Conservation (phyloP, 2,329 filamentous ascomycete genomes). For the Zarea fungicola region DNA sequence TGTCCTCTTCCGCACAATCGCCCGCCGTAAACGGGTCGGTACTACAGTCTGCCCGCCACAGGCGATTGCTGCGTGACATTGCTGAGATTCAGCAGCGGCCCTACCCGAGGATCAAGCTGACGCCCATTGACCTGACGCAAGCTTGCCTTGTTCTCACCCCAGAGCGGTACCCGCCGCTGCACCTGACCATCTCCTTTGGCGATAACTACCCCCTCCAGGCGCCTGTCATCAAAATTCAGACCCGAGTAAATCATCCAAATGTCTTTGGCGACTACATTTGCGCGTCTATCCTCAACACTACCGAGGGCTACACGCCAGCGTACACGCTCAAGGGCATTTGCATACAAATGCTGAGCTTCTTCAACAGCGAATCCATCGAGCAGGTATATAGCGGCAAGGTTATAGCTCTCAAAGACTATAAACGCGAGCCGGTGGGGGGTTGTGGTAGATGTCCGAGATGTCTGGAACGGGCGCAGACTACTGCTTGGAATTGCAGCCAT, state of each 20-base stretch:
- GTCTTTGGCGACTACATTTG: slow-evolving; percentile 41
- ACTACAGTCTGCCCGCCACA: background rate
- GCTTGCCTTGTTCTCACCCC: slow-evolving; percentile 41
- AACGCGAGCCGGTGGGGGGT: no score
- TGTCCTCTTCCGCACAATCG: no score
- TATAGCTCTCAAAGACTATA: slow-evolving; percentile 24
- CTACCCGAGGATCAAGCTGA: slow-evolving; percentile 41
- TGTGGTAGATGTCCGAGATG: no score
- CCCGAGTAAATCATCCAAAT: slow-evolving; percentile 38
- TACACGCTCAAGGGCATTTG: slow-evolving; percentile 45
- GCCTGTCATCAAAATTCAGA: slow-evolving; percentile 36
- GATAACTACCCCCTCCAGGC: slow-evolving; percentile 33
- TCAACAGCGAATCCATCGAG: slow-evolving; percentile 41
- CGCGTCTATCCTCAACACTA: slow-evolving; percentile 38
- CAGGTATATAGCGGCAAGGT: slow-evolving; percentile 25
- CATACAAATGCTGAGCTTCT: slow-evolving; percentile 49
- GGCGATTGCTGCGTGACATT: slow-evolving; percentile 38
- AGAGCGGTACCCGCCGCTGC: slow-evolving; percentile 32
- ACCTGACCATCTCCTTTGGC: slow-evolving; percentile 36
- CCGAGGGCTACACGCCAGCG: slow-evolving; percentile 41
- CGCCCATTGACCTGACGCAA: slow-evolving; percentile 29
- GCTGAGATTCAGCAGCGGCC: slow-evolving; percentile 39
- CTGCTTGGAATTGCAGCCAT: no score
- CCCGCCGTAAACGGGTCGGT: background rate
- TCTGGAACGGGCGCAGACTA: no score